Base-by-base conservation (phyloP, 805 yeast species). In the Nakazawaea pomicola region DNA sequence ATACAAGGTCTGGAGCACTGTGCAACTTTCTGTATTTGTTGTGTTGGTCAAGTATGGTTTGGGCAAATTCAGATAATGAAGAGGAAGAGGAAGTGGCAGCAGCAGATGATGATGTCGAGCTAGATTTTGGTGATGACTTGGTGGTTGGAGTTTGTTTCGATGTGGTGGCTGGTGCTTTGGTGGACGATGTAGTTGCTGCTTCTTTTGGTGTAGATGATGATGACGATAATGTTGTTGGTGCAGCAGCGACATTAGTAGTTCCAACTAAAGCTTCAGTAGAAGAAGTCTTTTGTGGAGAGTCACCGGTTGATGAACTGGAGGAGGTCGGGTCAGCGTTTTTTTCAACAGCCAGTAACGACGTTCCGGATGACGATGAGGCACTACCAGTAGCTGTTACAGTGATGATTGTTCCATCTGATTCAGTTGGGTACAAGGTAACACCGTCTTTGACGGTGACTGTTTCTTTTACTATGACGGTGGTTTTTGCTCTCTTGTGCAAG, bases 21-120 rank as follows among this genome's bases (percentile, higher is more conserved):
- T 81, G 88, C 16, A 54, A 49, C 4, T 72, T 62, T 59, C 90
- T 70, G 52, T 71, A 69, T 25, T 56, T 47, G 61, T 84, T 84
- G 65, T 83, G 91, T 48, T 70, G 77, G 43, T 62, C 65, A 45
- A 85, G 67, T 48, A 83, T 74, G 25, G 60, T 55, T 37, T 51
- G 44, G 10, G 71, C 71, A 48, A 74, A 73, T 24, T 17, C 30
- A 3, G 36, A 27, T 5, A 31, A 50, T 40, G 49, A 52, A 30
- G 53, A 38, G 0, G 58, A 43, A 16, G 58, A 16, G 14, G 57
- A 36, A 28, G 57, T 46, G 6, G 52, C 21, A 9, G 56, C 10
- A 3, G 57, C 17, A 11, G 55, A 19, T 28, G 49, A 21, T n/a
- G 48, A 36, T n/a, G 48, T 27, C 6, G 43, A 33, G 1, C 46